phyloP scores from a whole-genome alignment of 768 basidiomycete species.

The Mycena sanguinolenta region DNA sequence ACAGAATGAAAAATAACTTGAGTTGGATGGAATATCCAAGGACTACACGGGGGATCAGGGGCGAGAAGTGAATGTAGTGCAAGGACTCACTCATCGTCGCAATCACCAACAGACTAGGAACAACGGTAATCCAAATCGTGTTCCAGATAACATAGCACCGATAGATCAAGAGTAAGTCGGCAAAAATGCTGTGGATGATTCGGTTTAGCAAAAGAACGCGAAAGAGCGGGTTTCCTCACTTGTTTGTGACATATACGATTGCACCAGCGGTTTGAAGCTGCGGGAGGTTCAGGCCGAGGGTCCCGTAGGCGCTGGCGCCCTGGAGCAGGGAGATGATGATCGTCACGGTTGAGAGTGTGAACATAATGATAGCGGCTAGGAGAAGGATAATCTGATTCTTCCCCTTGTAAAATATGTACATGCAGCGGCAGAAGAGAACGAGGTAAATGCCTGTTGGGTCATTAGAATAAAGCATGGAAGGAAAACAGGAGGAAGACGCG shows the following conservation, averaged over 20 bases:
- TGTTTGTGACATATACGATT: conserved; percentile 54
- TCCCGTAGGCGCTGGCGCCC: conserved; percentile 41
- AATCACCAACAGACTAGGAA: conserved; percentile 45
- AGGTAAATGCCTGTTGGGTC: conserved; percentile 49
- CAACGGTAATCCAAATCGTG: conserved; percentile 44
- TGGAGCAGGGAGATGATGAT: conserved; percentile 50
- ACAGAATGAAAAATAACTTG: conserved; percentile 39
- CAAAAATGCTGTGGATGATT: conserved; percentile 43
- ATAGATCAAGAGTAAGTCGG: conserved; percentile 51
- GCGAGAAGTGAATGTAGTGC: background rate
- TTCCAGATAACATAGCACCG: conserved; percentile 57
- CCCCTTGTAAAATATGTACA: conserved; percentile 48
- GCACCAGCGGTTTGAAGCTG: conserved; percentile 49
- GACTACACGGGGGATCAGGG: conserved; percentile 40
- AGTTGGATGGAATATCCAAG: conserved; percentile 50
- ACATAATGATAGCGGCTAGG: conserved; percentile 51
- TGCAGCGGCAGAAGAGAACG: conserved; percentile 52
- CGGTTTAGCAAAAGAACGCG: background rate
- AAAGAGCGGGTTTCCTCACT: conserved; percentile 41
- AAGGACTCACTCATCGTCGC: conserved; percentile 48
- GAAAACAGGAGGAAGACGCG: conserved; percentile 14
- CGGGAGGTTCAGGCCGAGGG: background rate
- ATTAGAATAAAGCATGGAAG: background rate
- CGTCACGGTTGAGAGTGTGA: conserved; percentile 50
- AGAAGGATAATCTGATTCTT: conserved; percentile 48